Percentiles rank a stretch among this genome's conserved stretches.
Evolutionary conservation across 1,139 yeast genomes (phyloP).

Genomic region (Saccharomyces hybrid): DNA sequence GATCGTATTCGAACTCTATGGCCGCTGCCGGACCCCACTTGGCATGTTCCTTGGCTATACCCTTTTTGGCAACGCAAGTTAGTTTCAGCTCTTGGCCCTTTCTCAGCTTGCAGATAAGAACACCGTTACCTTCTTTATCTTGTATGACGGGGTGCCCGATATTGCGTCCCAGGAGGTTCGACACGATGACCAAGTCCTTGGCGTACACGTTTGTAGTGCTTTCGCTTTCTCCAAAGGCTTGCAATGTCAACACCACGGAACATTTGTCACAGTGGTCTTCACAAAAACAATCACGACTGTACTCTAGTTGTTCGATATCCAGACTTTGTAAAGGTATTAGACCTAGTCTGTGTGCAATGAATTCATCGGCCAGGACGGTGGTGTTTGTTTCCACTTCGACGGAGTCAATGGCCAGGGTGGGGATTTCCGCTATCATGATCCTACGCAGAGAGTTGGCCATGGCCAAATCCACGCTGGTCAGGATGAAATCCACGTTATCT

Average conservation of each 20-base stretch:
- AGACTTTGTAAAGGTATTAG: slow-evolving; percentile 79
- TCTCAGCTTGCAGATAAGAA: slow-evolving; percentile 80
- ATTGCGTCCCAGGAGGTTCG: slow-evolving; percentile 36
- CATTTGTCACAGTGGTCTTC: slow-evolving; percentile 95
- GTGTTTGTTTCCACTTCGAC: slow-evolving; percentile 93
- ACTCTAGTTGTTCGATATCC: slow-evolving; percentile 70
- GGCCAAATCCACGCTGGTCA: slow-evolving; percentile 81
- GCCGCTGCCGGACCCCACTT: slow-evolving; percentile 98
- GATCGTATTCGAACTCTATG: slow-evolving; percentile 96
- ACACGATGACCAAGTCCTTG: slow-evolving; percentile 60
- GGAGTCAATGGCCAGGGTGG: slow-evolving; percentile 89
- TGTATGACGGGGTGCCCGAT: slow-evolving; percentile 80
- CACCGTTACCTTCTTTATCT: slow-evolving; percentile 73
- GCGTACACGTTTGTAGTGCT: slow-evolving; percentile 87
- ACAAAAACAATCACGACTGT: slow-evolving; percentile 93
- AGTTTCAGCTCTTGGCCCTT: slow-evolving; percentile 86
- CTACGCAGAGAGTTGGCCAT: slow-evolving; percentile 90
- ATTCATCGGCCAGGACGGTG: slow-evolving; percentile 93
- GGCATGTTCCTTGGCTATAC: slow-evolving; percentile 96
- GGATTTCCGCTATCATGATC: slow-evolving; percentile 91
- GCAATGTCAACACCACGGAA: slow-evolving; percentile 75
- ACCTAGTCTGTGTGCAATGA: slow-evolving; percentile 87
- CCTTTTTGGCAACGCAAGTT: slow-evolving; percentile 93
- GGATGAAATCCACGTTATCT: slow-evolving; percentile 84
- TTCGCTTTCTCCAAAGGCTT: slow-evolving; percentile 84